Evolutionary conservation across 2,329 filamentous ascomycete species (phyloP), one percentile per base, ranked within the genome.

Genomic region (Dothidotthia symphoricarpi): DNA sequence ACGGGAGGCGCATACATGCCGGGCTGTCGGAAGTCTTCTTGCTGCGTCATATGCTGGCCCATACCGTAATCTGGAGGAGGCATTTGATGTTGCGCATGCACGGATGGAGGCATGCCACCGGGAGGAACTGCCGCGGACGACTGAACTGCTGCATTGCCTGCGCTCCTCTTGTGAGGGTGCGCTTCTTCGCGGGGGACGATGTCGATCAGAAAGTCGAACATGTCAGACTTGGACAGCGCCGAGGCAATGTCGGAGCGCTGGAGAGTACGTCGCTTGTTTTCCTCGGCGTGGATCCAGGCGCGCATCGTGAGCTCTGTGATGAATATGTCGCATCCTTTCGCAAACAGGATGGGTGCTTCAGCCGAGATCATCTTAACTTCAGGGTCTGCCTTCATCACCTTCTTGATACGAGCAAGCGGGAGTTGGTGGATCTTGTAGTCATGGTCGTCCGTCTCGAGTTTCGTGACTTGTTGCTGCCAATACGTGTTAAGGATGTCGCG

Each of bases 351-450:
- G 1, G 93, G 93, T 2, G 93, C 93, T 71, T 98, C 93, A 7
- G 93, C 93, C 3, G 90, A 97, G 48, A 98, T 98, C 93, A 98
- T 98, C 75, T 98, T 98, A 31, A 98, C 93, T 60, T 98, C 93
- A 0, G 93, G 93, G 55, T 98, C 93, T 1, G 93, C 93, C 72
- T 98, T 98, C 93, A 98, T 98, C 52, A 98, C 93, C 69, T 98
- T 98, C 76, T 98, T 98, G 74, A 98, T 98, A 37, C 93, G 85
- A n/a, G 93, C 93, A 27, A 98, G 77, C 2, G 93, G 93, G 26
- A 98, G 77, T 68, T 97, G 93, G 67, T 98, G 93, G 39, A 97
- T 80, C 71, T 98, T 98, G 77, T 97, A 98, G 69, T 98, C 93
- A 68, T 98, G 93, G 32, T 86, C 88, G 59, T 97, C 93, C 43